Evolutionary conservation across 2,329 filamentous ascomycete genomes (phyloP), one percentile per base, ranked within the genome.

Genomic region (Tolypocladium album): DNA sequence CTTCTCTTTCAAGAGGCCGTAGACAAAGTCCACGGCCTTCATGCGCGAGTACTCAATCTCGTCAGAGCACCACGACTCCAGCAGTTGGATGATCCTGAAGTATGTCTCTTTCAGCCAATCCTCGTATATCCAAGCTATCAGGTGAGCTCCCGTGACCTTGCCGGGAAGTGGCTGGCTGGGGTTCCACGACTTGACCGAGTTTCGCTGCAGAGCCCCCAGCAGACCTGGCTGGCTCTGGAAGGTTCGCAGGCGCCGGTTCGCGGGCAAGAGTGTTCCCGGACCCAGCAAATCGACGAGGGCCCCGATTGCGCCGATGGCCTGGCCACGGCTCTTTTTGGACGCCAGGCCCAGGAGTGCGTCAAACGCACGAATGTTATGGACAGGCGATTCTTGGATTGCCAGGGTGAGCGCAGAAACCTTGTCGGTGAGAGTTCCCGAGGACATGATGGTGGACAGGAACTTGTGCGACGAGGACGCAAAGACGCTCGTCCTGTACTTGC

Each of bases 371-470:
- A 86, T 87, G 63, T 92, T 97, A 74, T 99, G 94, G 58, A 97
- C 78, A 22, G 94, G 94, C 11, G 95, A 97, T 74, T 99, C 94
- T 76, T 99, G 95, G 15, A 97, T 87, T 60, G 94, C 89, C 66
- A 99, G 80, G 5, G 94, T 99, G 69, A 99, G 79, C 4, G 94
- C 95, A 3, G 94, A 99, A 52, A 97, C 88, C 73, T 97, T 97
- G 73, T 99, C 94, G 60, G 92, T 95, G 67, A 97, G 84, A 12
- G 95, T 99, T 79, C 94, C 94, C 1, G 92, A 95, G 12, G 91
- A 80, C 90, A 97, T 97, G 72, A 99, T 97, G 22, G 92, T 96
- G 1, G 92, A 90, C 80, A 97, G 87, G 79, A 99, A 99, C 72
- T 92, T 96, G 74, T 95, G 89, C 47, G 92, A 93, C 2, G 93